Conservation (phyloP, 2,329 filamentous ascomycete genomes). For the Xylariaceae sp. region DNA sequence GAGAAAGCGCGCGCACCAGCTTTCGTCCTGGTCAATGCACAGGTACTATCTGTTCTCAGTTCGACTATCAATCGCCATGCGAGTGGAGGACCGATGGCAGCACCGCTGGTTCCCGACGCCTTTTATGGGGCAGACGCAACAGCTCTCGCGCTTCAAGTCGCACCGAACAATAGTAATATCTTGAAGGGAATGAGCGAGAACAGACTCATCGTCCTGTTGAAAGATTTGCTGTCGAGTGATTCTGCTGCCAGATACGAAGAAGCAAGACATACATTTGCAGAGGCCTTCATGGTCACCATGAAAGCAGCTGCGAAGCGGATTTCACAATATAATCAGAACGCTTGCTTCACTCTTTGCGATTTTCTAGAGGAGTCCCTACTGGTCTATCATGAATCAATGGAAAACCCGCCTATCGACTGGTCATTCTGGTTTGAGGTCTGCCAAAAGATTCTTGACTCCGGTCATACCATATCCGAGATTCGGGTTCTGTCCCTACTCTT, state of each 20-base stretch:
- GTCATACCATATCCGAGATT: constrained; percentile 88
- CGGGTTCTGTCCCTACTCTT: constrained; percentile 79
- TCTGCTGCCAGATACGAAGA: constrained; percentile 32
- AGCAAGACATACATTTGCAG: constrained; percentile 67
- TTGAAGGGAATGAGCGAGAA: constrained; percentile 85
- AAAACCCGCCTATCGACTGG: constrained; percentile 62
- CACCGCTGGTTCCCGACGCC: constrained; percentile 42
- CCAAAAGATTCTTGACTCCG: constrained; percentile 72
- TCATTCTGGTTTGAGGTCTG: constrained; percentile 81
- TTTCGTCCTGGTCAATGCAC: constrained; percentile 75
- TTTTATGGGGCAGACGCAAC: constrained; percentile 60
- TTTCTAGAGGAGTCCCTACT: constrained; percentile 78
- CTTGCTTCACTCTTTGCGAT: constrained; percentile 87
- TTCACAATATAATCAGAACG: constrained; percentile 75
- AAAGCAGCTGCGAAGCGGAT: constrained; percentile 71
- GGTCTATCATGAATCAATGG: constrained; percentile 51
- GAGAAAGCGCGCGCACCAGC: constrained; percentile 67
- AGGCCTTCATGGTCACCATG: constrained; percentile 68
- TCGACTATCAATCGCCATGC: constrained; percentile 77
- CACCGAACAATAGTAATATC: constrained; percentile 58
- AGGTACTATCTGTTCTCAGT: constrained; percentile 75
- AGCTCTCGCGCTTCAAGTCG: constrained; percentile 58
- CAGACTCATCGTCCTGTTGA: constrained; percentile 73
- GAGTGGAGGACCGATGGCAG: constrained; percentile 43
- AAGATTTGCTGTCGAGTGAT: constrained; percentile 65